Base-by-base conservation (phyloP, 148 eudicot genomes). In the Chenopodium suecicum region DNA sequence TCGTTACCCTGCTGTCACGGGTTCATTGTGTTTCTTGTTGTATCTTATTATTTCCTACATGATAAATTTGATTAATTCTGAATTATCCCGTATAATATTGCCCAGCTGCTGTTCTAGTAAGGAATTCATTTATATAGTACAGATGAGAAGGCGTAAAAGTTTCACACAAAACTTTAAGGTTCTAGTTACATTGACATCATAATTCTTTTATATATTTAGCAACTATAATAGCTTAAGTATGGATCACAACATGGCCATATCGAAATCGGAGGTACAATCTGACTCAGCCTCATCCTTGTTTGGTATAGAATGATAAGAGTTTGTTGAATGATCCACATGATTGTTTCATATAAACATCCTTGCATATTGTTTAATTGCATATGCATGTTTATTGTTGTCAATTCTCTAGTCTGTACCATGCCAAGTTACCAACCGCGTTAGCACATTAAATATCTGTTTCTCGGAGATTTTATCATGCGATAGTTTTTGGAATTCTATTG, bases 401-500 rank as follows among this genome's bases (percentile, higher is more conserved):
- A 70, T 9, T 56, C 12, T 34, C 68, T 52, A 50, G 4, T 56
- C 65, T 32, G 25, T 48, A 2, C 67, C 19, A 13, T 70, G 32
- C 75, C 52, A n/a, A 6, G 44, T 41, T 41, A 41, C 8, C 8
- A 41, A 41, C 44, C 44, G 1, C 44, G 7, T 41, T 41, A 41
- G 44, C 44, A 41, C 7, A 6, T 41, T 6, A 41, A 16, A 12
- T 29, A n/a, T 58, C 13, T 0, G 2, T 44, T 34, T n/a, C 58
- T 29, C 0, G 31, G 34, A 44, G 17, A 11, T 34, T 52, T 73
- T 69, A 29, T 73, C 8, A 4, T 76, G 73, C 76, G 25, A 20
- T 67, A 19, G 22, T 67, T 73, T 71, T 64, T 63, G 72, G 64
- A 22, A 41, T 11, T 85, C 11, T 47, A 12, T 65, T 79, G 66